These are phyloP conservation scores for Grosmannia clavigera DNA, from an alignment of 2,329 filamentous ascomycete species.

Conservation along the genomic window DNA sequence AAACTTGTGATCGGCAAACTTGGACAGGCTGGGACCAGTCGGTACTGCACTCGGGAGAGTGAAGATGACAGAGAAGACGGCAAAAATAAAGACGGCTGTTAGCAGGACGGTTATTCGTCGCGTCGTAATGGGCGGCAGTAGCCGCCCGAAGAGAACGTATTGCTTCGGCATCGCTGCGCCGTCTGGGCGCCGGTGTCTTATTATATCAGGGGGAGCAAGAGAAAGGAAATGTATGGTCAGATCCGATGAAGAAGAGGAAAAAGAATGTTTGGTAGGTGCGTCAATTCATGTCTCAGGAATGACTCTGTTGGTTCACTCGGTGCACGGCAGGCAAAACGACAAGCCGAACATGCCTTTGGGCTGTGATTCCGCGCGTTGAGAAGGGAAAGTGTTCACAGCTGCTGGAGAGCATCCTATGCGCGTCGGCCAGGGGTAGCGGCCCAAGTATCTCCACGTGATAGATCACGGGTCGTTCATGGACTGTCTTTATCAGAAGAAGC, in stretches of 20 bases:
- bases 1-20: slow-evolving; percentile 35
- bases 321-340: background rate
- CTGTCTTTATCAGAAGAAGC: background rate
- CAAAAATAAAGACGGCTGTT: slow-evolving; percentile 37
- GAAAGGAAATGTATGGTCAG: background rate
- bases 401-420: background rate
- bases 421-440: background rate
- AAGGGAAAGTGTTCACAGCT: background rate
- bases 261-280: background rate
- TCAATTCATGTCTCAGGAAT: background rate
- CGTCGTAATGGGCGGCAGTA: slow-evolving; percentile 36
- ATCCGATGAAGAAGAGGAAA: background rate
- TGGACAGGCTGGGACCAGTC: slow-evolving; percentile 34
- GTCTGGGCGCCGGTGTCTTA: background rate
- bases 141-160: slow-evolving; percentile 33
- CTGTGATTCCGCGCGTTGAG: background rate
- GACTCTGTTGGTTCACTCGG: background rate
- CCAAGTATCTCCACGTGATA: background rate
- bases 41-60: slow-evolving; percentile 36
- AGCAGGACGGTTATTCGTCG: slow-evolving; percentile 42
- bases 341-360: background rate
- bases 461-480: background rate
- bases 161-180: slow-evolving; percentile 30
- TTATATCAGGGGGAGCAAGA: background rate
- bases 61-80: slow-evolving; percentile 39